Conservation (phyloP, 805 yeast species). For the Saccharomycopsis sp. region DNA sequence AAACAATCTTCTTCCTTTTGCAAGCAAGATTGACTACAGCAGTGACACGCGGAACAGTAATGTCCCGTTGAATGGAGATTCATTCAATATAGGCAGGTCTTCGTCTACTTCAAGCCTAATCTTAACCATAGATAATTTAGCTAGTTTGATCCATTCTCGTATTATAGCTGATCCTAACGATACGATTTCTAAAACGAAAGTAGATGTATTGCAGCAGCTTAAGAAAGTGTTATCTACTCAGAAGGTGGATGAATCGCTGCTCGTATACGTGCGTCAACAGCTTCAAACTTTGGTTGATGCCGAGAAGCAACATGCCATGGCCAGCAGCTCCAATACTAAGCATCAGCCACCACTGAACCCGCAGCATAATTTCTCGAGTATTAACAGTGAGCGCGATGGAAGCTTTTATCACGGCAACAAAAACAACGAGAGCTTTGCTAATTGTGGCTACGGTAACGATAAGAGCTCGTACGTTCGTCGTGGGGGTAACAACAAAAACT, state of each 20-base stretch:
- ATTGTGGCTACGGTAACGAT: slow-evolving; percentile 1
- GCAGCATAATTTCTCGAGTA: background rate
- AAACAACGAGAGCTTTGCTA: background rate
- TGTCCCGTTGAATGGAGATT: background rate
- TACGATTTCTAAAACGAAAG: slow-evolving; percentile 20
- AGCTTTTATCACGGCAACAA: background rate
- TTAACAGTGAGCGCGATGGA: background rate
- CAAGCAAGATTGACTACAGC: background rate
- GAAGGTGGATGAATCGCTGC: slow-evolving; percentile 31
- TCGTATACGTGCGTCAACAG: slow-evolving; percentile 34
- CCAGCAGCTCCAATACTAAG: background rate
- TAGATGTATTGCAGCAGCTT: slow-evolving; percentile 13
- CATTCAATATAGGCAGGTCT: background rate
- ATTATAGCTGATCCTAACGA: slow-evolving; percentile 29
- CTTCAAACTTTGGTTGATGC: slow-evolving; percentile 34
- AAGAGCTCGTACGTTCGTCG: background rate
- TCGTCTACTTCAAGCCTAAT: slow-evolving; percentile 28
- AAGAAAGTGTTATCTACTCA: slow-evolving; percentile 25
- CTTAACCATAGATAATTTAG: slow-evolving; percentile 31
- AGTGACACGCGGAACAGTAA: background rate
- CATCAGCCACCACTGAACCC: background rate
- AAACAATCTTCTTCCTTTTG: background rate
- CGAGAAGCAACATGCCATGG: slow-evolving; percentile 21
- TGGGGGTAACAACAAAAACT: background rate
- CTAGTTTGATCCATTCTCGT: slow-evolving; percentile 30